These are phyloP conservation scores for Geoglossum cookeanum DNA, from an alignment of 2,329 filamentous ascomycete species.

Conservation along the genomic window DNA sequence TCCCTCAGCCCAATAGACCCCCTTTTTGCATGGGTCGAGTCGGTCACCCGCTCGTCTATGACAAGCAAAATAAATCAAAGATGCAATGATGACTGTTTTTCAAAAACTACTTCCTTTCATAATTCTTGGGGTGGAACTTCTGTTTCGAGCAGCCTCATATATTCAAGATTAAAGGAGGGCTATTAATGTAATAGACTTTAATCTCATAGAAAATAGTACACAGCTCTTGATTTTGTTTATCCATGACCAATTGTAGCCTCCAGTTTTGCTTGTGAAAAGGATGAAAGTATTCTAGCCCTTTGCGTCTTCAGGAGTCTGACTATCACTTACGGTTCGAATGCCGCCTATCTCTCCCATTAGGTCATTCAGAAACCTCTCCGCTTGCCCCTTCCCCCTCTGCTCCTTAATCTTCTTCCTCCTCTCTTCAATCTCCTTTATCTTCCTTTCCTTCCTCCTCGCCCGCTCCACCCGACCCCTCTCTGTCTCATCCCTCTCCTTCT, in stretches of 20 bases:
- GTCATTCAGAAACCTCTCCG: slow-evolving; percentile 52
- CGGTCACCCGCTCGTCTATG: background rate
- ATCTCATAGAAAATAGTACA: too few relatives aligned
- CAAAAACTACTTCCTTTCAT: too few relatives aligned
- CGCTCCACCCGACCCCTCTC: slow-evolving; percentile 39
- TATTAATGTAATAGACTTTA: too few relatives aligned
- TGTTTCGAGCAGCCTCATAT: too few relatives aligned
- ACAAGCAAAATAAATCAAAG: background rate
- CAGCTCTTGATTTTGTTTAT: background rate
- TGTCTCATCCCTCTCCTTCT: slow-evolving; percentile 47
- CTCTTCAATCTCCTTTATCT: slow-evolving; percentile 43
- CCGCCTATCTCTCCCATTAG: slow-evolving; percentile 19
- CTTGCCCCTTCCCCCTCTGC: slow-evolving; percentile 44
- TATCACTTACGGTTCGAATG: background rate
- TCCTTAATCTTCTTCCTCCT: slow-evolving; percentile 29
- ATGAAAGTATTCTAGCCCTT: background rate
- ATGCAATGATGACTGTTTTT: background rate
- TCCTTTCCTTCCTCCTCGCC: slow-evolving; percentile 36
- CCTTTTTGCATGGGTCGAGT: background rate
- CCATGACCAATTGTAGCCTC: background rate
- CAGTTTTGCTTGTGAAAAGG: too few relatives aligned
- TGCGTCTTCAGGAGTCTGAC: background rate
- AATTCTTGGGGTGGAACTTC: too few relatives aligned
- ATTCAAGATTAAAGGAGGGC: too few relatives aligned
- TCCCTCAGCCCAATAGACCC: background rate